Evolutionary conservation across 179 eudicot species (phyloP).

Genomic region (Silene noctiflora): DNA sequence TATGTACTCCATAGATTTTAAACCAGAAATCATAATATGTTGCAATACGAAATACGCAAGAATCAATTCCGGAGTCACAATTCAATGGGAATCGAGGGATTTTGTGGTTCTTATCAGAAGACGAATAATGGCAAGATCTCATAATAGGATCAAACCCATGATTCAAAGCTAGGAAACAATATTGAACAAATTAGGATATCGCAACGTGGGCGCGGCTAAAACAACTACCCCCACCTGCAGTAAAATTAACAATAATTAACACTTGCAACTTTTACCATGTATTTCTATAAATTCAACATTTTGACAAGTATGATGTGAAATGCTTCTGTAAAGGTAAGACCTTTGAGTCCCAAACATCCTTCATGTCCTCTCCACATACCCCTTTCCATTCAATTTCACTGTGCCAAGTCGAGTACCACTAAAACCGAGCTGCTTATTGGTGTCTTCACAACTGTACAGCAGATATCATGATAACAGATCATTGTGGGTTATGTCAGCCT

Average conservation of each 20-base stretch:
- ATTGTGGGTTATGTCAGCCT: not conserved
- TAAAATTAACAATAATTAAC: conserved; percentile 1
- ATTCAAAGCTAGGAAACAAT: not conserved
- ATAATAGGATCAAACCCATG: not conserved
- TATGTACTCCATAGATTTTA: too few relatives aligned
- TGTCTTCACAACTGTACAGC: conserved; percentile 25
- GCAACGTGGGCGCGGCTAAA: not conserved
- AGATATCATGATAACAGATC: not conserved
- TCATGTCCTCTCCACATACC: not conserved
- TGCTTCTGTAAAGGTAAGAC: conserved; percentile 5
- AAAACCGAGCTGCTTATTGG: conserved; percentile 15
- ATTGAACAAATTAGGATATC: not conserved
- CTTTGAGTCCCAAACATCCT: not conserved
- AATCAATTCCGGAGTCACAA: too few relatives aligned
- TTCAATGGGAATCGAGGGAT: too few relatives aligned
- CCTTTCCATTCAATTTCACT: not conserved
- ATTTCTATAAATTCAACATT: not conserved
- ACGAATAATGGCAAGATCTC: too few relatives aligned
- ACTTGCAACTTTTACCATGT: conserved; percentile 9
- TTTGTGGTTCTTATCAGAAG: too few relatives aligned
- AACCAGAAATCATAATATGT: too few relatives aligned
- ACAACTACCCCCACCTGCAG: not conserved
- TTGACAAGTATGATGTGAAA: not conserved
- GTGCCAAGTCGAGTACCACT: not conserved
- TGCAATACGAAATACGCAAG: too few relatives aligned